A percentile compares a stretch with the other conserved stretches of the same genome.
Conservation (phyloP, 1,284 basidiomycete genomes). For the Schizophyllum amplum region DNA sequence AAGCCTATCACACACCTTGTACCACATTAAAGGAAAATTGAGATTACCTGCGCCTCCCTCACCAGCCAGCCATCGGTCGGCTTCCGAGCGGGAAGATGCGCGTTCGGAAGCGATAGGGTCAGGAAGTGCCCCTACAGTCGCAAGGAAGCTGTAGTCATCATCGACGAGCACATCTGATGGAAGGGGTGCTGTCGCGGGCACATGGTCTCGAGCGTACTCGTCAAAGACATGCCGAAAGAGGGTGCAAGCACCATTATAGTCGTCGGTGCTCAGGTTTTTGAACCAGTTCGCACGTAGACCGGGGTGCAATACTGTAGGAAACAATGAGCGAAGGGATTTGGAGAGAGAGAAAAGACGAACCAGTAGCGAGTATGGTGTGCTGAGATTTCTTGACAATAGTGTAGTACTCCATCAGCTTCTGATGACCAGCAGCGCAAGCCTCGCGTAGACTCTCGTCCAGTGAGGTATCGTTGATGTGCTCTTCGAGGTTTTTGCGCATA, state of each 20-base stretch:
- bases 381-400: slow-evolving; percentile 2
- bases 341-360: neutral
- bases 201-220: too few species aligned
- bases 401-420: slow-evolving; percentile 6
- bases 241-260: too few species aligned
- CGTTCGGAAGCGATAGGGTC: too few species aligned
- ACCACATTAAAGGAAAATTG: slow-evolving; percentile 2
- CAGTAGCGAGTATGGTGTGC: slow-evolving; percentile 3
- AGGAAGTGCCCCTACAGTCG: too few species aligned
- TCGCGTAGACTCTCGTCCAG: neutral
- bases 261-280: neutral
- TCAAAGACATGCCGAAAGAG: too few species aligned
- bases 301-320: slow-evolving; percentile 7
- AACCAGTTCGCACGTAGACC: slow-evolving; percentile 6
- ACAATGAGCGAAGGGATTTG: neutral
- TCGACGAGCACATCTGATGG: too few species aligned
- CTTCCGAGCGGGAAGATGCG: too few species aligned
- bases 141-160: too few species aligned
- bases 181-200: too few species aligned
- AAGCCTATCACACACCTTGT: slow-evolving; percentile 1
- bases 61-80: too few species aligned
- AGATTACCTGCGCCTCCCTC: neutral
- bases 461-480: neutral
- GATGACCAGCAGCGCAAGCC: neutral
- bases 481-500: slow-evolving; percentile 2